Percentiles rank a stretch among this genome's conserved stretches.
phyloP scores from a whole-genome alignment of 352 stramenopile genomes.

The Phytophthora boehmeriae region DNA sequence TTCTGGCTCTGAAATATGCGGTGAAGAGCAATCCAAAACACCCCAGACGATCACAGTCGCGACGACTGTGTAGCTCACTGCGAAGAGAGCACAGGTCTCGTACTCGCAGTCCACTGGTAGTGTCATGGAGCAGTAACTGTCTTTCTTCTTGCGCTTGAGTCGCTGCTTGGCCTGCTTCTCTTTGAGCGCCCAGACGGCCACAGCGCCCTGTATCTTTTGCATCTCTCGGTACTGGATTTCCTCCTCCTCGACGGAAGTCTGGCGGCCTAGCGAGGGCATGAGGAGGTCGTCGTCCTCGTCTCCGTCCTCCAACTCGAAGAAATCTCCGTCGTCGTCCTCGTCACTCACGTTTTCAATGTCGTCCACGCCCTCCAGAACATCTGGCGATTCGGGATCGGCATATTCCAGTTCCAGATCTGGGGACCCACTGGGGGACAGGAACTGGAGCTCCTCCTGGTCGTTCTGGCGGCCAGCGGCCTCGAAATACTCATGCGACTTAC shows the following conservation, averaged over 20 bases:
- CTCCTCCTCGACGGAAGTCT: conserved; percentile 58
- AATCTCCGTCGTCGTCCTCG: conserved; percentile 49
- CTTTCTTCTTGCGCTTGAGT: conserved; percentile 35
- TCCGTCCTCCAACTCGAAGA: conserved; percentile 41
- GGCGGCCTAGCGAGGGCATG: conserved; percentile 40
- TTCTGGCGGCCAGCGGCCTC: conserved; percentile 11
- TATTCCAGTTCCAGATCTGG: conserved; percentile 26
- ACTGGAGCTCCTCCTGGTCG: conserved; percentile 58
- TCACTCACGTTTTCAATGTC: conserved; percentile 44
- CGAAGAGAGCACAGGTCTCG: conserved; percentile 55
- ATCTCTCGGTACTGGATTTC: conserved; percentile 59
- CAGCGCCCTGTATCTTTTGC: conserved; percentile 53
- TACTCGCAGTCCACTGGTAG: conserved; percentile 44
- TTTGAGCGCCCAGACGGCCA: conserved; percentile 56
- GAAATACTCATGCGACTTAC: conserved; percentile 32
- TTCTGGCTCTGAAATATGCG: conserved; percentile 23
- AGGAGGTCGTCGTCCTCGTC: conserved; percentile 50
- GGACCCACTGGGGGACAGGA: conserved; percentile 45
- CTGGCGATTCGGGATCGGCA: conserved; percentile 27
- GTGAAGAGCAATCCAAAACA: conserved; percentile 33
- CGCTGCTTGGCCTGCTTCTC: conserved; percentile 48
- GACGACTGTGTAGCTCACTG: conserved; percentile 45
- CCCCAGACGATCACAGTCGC: conserved; percentile 61
- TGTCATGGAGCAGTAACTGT: conserved; percentile 36
- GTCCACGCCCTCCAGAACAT: conserved; percentile 49